Evolutionary conservation across 2,329 filamentous ascomycete genomes (phyloP), one percentile per base, ranked within the genome.

Genomic region (Pseudogymnoascus sp.): DNA sequence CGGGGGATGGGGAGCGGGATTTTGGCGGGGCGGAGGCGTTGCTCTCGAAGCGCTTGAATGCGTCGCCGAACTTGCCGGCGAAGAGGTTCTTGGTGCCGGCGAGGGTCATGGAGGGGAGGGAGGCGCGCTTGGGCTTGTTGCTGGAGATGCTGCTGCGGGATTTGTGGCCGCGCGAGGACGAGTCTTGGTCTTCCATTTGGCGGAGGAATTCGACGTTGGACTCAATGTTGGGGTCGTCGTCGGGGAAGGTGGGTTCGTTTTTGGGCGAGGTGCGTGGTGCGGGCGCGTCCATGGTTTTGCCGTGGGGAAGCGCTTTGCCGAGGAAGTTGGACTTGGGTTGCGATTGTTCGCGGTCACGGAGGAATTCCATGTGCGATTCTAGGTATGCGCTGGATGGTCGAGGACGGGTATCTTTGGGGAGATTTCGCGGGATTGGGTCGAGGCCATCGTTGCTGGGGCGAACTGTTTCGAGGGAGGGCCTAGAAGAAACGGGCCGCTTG

Each of bases 31-130:
- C 71, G 65, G 74, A 75, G 64, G 79, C 82, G 24, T 79, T 64
- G 33, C 69, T 81, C 74, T 99, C 95, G 69, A 97, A 97, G 5
- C 89, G 84, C 71, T 93, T 91, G 77, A 97, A 97, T 2, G 93
- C 93, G 70, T 97, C 93, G 0, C 93, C 91, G 73, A 97, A 97
- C 69, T 89, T 91, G 24, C 92, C 90, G 4, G 87, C 88, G n/a
- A 97, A 80, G 38, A 96, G 85, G 64, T 86, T 90, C 75, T 95
- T 96, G 26, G 89, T 89, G 40, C 86, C 86, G 6, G 88, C 86
- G 16, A 91, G 76, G 0, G 88, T 86, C 62, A 89, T 81, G 1
- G 82, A 84, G 11, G 84, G 82, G 66, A 96, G 76, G 73, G 90
- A 95, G 1, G 86, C 81, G 10, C 90, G 84, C 74, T 96, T 96